Evolutionary conservation across 805 yeast species (phyloP), one percentile per base, ranked within the genome.

Genomic region (Diddensiella caesifluorescens): DNA sequence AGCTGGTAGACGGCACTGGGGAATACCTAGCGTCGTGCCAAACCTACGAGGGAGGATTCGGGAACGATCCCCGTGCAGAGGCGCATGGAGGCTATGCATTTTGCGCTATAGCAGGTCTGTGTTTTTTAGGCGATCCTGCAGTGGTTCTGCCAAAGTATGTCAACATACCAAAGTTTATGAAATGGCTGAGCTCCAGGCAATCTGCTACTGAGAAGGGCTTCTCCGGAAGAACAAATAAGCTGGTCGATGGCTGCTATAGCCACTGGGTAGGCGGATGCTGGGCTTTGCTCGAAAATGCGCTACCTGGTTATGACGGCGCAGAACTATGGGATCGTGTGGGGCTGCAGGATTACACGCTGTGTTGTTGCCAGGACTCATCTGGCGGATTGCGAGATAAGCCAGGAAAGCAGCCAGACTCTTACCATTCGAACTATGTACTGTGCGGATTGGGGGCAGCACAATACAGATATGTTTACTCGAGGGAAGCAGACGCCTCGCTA

Each of bases 21-120:
- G 73, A 72, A 10, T 90, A 88, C 80, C 51, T 92, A 10, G 52
- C 63, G 0, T 50, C 58, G 9, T 87, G 96, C 53, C 98, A 92
- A 61, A 84, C 90, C 0, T 89, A 74, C 57, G 98, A 94, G 64
- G 98, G 99, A 19, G 98, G 98, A 0, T 84, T 90, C 63, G 87
- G 89, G 1, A 95, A 95, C 1, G 69, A 70, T 16, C 92, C 95
- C 0, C 69, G 73, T 4, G 82, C 77, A 46, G 99, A 92, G 61
- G 97, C 97, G 0, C 99, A 92, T 59, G 98, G 97, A 2, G 99
- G 98, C 0, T 94, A 92, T 59, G 78, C 97, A 0, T 92, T 77
- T 60, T 92, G 99, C 66, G 95, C 90, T 0, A 67, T 84, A 33
- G 94, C 82, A 34, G 74, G 77, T 38, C 64, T 77, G 44, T 73